Conservation (phyloP, 768 basidiomycete species). For the Xerocomellus intermedius region DNA sequence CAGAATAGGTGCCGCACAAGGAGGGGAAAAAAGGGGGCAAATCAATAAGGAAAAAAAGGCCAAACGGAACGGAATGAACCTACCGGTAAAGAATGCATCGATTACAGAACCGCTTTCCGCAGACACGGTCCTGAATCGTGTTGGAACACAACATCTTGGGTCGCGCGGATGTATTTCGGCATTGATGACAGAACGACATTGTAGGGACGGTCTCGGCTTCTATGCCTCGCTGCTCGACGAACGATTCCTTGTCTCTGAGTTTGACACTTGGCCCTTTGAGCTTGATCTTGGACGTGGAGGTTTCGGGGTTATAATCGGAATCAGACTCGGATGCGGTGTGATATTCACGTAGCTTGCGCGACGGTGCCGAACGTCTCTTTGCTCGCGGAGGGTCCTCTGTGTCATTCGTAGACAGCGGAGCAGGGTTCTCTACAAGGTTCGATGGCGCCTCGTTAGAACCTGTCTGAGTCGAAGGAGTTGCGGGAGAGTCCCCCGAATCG, state of each 20-base stretch:
- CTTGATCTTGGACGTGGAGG: constrained; percentile 1
- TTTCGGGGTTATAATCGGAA: constrained; percentile 12
- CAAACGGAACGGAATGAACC: background rate
- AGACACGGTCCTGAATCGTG: constrained; percentile 13
- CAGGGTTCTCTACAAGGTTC: background rate
- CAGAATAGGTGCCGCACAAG: background rate
- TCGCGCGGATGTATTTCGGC: constrained; percentile 23
- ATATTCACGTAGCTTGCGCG: constrained; percentile 17
- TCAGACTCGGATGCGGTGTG: constrained; percentile 8
- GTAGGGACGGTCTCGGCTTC: background rate
- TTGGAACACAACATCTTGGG: constrained; percentile 40
- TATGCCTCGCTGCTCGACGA: background rate
- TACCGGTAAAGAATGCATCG: constrained; percentile 36
- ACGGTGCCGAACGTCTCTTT: constrained; percentile 11
- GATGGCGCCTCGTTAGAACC: background rate
- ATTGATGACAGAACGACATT: constrained; percentile 37
- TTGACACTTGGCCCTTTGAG: background rate
- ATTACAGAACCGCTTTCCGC: constrained; percentile 36
- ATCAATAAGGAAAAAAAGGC: constrained; percentile 4
- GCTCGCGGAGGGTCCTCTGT: background rate
- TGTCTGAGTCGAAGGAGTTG: background rate
- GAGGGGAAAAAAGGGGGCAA: background rate
- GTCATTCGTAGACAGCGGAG: background rate
- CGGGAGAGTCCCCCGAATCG: constrained; percentile 4
- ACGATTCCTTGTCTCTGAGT: background rate